Evolutionary conservation across 352 stramenopile species (phyloP).

Genomic region (Peronospora farinosa): DNA sequence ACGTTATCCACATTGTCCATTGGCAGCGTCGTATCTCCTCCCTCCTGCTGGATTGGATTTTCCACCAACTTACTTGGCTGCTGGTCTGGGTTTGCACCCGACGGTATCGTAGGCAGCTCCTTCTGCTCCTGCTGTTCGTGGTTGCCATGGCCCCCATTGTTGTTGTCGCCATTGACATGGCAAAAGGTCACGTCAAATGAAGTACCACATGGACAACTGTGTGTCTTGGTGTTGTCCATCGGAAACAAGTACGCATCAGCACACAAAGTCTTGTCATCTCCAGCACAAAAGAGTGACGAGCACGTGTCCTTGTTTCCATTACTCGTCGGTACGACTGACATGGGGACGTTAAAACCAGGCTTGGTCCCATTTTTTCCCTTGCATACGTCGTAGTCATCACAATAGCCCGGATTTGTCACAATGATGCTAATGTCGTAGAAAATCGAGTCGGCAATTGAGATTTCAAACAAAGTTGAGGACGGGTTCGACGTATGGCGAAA

Average conservation of each 20-base stretch:
- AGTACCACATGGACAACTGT: constrained; percentile 36
- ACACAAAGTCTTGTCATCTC: constrained; percentile 27
- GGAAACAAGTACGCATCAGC: constrained; percentile 58
- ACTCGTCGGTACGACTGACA: constrained; percentile 35
- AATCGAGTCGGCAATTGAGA: constrained; percentile 27
- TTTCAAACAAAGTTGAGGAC: constrained; percentile 33
- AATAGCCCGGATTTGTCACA: constrained; percentile 30
- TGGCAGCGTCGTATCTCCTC: too few species aligned
- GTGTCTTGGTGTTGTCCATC: constrained; percentile 59
- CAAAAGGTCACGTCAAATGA: constrained; percentile 57
- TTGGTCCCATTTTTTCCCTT: constrained; percentile 23
- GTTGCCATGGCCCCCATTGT: not conserved
- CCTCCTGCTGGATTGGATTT: not conserved
- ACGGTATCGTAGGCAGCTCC: too few species aligned
- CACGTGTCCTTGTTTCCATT: constrained; percentile 30
- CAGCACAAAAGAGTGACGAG: constrained; percentile 26
- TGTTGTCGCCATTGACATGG: constrained; percentile 12
- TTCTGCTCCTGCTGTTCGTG: too few species aligned
- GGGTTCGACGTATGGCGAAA: constrained; percentile 36
- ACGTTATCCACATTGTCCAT: too few species aligned
- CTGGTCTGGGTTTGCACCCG: too few species aligned
- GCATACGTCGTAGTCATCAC: constrained; percentile 33
- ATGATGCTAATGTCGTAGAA: constrained; percentile 70
- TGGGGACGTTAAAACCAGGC: constrained; percentile 51
- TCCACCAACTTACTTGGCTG: too few species aligned